Evolutionary conservation across 148 eudicot species (phyloP).

Genomic region (Rhododendron vialii): DNA sequence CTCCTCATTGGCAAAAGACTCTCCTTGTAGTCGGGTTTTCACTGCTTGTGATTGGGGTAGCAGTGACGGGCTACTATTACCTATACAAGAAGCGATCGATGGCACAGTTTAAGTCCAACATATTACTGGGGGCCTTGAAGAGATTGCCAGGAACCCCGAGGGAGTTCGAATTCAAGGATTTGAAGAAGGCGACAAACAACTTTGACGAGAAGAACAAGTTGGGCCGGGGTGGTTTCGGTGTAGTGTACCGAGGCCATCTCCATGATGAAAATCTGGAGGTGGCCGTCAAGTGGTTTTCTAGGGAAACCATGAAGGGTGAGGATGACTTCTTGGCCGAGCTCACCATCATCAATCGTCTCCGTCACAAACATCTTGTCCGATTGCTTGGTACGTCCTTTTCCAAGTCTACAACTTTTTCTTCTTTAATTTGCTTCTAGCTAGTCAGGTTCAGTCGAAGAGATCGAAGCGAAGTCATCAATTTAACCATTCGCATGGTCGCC

Average conservation of each 20-base stretch:
- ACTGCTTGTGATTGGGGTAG: constrained; percentile 17
- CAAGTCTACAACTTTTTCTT: too few species aligned
- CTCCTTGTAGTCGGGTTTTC: constrained; percentile 17
- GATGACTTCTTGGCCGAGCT: not conserved
- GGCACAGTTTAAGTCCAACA: constrained; percentile 26
- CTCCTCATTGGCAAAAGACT: not conserved
- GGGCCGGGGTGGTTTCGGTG: constrained; percentile 84
- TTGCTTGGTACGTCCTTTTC: too few species aligned
- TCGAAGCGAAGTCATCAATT: not conserved
- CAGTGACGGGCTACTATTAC: constrained; percentile 5
- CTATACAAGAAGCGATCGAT: constrained; percentile 12
- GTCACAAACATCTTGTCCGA: too few species aligned
- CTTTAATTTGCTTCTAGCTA: not conserved
- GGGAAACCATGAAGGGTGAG: constrained; percentile 26
- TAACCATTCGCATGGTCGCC: not conserved
- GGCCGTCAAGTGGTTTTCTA: constrained; percentile 73
- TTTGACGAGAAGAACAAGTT: constrained; percentile 66
- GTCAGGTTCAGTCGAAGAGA: not conserved
- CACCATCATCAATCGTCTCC: constrained; percentile 12
- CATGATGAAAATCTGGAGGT: constrained; percentile 46
- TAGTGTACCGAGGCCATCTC: constrained; percentile 55
- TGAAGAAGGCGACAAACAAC: constrained; percentile 67
- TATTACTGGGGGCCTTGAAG: constrained; percentile 49
- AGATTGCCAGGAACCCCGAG: constrained; percentile 74
- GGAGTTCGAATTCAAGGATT: constrained; percentile 59